Conservation (phyloP, 2,329 filamentous ascomycete genomes). For the Didymella keratinophila region DNA sequence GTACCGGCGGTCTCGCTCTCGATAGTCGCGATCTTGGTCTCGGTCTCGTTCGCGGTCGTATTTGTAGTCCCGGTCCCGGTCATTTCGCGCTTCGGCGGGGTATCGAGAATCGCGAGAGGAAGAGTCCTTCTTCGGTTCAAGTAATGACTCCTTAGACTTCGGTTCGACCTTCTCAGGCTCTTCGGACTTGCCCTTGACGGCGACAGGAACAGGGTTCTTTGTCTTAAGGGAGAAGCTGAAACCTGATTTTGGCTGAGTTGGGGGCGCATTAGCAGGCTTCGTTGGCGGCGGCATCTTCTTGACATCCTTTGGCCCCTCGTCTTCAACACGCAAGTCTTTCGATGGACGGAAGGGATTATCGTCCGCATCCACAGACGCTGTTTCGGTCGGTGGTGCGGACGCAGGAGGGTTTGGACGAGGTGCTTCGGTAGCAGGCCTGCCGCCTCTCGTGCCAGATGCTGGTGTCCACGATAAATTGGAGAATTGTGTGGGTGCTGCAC, state of each 20-base stretch:
- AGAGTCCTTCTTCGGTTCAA: conserved; percentile 50
- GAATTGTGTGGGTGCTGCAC: conserved; percentile 60
- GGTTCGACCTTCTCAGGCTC: conserved; percentile 45
- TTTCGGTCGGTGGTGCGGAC: conserved; percentile 25
- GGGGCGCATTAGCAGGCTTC: conserved; percentile 59
- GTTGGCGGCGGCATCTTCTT: conserved; percentile 63
- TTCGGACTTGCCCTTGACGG: conserved; percentile 60
- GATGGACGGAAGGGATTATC: conserved; percentile 70
- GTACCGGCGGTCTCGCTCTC: conserved; percentile 52
- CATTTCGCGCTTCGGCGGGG: conserved; percentile 32
- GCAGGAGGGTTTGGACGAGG: conserved; percentile 38
- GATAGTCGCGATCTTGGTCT: conserved; percentile 50
- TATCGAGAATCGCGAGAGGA: conserved; percentile 42
- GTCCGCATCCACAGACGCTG: conserved; percentile 58
- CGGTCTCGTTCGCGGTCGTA: conserved; percentile 49
- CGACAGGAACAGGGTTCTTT: conserved; percentile 64
- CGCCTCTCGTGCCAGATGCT: conserved; percentile 62
- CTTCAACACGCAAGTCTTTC: conserved; percentile 71
- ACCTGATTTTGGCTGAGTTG: conserved; percentile 60
- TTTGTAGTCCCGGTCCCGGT: conserved; percentile 35
- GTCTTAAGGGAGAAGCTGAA: conserved; percentile 95
- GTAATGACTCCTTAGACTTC: conserved; percentile 50
- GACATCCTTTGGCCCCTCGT: conserved; percentile 62
- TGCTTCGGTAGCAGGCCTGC: conserved; percentile 54
- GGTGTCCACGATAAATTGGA: conserved; percentile 77